Evolutionary conservation across 192 early-diverging fungal species (phyloP), one percentile per base, ranked within the genome.

Genomic region (Phycomyces nitens): DNA sequence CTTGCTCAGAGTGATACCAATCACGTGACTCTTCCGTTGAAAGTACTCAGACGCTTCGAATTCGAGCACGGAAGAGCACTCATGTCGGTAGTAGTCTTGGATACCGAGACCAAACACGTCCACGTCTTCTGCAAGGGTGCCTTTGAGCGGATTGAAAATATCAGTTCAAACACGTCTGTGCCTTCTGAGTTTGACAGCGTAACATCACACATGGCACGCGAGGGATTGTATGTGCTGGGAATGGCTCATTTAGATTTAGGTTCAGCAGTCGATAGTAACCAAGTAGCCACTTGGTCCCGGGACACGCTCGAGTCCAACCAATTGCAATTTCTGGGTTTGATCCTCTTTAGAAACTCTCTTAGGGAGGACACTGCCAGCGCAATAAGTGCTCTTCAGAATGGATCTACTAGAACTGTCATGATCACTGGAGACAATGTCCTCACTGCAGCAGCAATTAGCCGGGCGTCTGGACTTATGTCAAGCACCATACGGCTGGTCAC

Each of bases 91-190:
- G 69, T 81, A 10, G 69, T 87, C 5, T 57, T 65, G 21, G 83
- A 88, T 53, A 64, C 58, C 9, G 70, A 63, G 12, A 70, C 76
- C 1, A 57, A 68, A 6, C 65, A 78, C 16, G 9, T 80, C 16
- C 78, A 83, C 52, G 74, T 84, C 6, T 88, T 86, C 71, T 70
- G 82, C 68, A 88, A 88, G 64, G 84, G 86, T 2, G 88, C 86
- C 1, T 88, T 84, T 71, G 84, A 88, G 64, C 78, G 79, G 24
- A 75, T 87, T 40, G 51, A 60, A 1, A 71, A 74, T 29, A 67
- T 82, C 1, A 57, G 60, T 34, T 64, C 75, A 44, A 53, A 59
- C 14, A 18, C 63, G 0, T 23, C 49, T 9, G 42, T 81, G 2
- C 86, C 86, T 3, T 52, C 23, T 15, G 71, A 78, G 47, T 84